phyloP scores from a whole-genome alignment of 2,329 filamentous ascomycete genomes.

The Tothia fuscella region DNA sequence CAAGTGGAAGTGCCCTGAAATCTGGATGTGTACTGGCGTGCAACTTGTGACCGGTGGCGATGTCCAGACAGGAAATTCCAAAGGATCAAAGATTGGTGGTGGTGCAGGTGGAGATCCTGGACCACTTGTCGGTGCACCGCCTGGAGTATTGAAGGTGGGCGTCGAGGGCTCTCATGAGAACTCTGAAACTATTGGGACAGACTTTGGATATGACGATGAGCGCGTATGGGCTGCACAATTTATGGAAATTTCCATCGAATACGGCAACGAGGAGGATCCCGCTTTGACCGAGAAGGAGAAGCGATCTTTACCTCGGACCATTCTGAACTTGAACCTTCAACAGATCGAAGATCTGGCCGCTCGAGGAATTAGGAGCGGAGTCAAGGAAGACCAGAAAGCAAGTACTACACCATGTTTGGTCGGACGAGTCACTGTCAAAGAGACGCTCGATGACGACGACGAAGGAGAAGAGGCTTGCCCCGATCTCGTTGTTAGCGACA shows the following conservation, averaged over 20 bases:
- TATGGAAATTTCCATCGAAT: constrained; percentile 12
- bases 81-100: neutral
- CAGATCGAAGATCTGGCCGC: constrained; percentile 11
- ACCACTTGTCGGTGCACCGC: constrained; percentile 7
- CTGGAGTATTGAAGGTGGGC: constrained; percentile 8
- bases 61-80: constrained; percentile 8
- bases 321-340: constrained; percentile 8
- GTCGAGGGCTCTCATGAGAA: constrained; percentile 8
- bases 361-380: constrained; percentile 10
- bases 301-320: constrained; percentile 7
- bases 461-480: neutral
- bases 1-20: constrained; percentile 11
- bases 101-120: constrained; percentile 8
- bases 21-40: constrained; percentile 12
- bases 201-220: constrained; percentile 12
- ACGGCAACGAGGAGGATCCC: neutral
- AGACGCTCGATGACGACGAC: neutral
- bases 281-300: constrained; percentile 1
- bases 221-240: constrained; percentile 13
- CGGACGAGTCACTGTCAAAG: constrained; percentile 4
- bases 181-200: constrained; percentile 9
- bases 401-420: constrained; percentile 2
- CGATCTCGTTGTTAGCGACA: constrained; percentile 10
- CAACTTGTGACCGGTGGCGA: constrained; percentile 12
- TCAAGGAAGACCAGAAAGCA: neutral